Percentiles rank a stretch among this genome's conserved stretches.
phyloP scores from a whole-genome alignment of 768 basidiomycete genomes.

The Leccinum ochraceum region DNA sequence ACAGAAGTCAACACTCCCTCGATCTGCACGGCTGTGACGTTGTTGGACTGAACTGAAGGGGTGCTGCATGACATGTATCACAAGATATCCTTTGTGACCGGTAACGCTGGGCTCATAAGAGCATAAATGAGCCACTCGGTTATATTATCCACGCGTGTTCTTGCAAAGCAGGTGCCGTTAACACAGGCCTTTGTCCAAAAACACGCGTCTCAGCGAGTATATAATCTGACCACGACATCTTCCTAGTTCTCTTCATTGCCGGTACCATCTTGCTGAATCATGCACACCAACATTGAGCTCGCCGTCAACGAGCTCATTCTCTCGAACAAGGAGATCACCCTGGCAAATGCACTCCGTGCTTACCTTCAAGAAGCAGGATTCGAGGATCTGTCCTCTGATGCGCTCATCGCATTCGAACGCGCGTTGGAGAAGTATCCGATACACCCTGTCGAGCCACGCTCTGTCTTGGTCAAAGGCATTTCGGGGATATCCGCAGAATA shows the following conservation, averaged over 20 bases:
- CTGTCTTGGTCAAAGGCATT: conserved; percentile 2
- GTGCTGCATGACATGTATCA: not conserved
- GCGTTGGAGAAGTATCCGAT: conserved; percentile 18
- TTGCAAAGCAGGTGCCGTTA: not conserved
- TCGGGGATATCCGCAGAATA: conserved; percentile 8
- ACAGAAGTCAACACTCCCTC: not conserved
- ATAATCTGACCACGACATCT: not conserved
- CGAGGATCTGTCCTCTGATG: conserved; percentile 8
- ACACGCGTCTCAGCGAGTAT: conserved; percentile 3
- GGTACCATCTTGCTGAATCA: not conserved
- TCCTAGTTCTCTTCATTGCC: not conserved
- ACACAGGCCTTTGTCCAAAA: conserved; percentile 11
- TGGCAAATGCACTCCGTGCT: conserved; percentile 11
- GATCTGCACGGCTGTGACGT: not conserved
- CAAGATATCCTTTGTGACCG: not conserved
- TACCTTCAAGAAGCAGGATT: conserved; percentile 17
- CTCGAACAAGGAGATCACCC: conserved; percentile 9
- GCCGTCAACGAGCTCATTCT: conserved; percentile 12
- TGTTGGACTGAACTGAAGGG: not conserved
- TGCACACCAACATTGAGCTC: conserved; percentile 17
- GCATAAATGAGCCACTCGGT: conserved; percentile 5
- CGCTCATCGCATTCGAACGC: conserved; percentile 15
- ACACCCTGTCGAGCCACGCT: conserved; percentile 4
- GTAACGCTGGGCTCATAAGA: not conserved
- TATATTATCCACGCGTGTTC: not conserved